Evolutionary conservation across 1,284 basidiomycete genomes (phyloP).

Genomic region (Inonotus obliquus): DNA sequence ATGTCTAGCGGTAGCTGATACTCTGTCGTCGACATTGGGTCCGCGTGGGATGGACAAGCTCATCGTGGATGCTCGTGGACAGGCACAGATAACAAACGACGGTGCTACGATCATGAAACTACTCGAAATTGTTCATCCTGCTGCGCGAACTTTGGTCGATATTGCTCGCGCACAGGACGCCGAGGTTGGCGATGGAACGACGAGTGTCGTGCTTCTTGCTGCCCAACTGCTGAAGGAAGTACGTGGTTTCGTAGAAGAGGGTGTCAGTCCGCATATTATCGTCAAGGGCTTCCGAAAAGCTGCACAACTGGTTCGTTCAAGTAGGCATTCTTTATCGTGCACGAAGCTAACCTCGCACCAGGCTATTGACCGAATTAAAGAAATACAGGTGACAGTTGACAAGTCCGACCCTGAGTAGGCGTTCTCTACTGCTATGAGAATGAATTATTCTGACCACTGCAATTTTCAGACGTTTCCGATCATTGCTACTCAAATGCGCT

Average conservation of each 20-base stretch:
- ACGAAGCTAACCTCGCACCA: conserved; percentile 28
- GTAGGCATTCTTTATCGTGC: not conserved
- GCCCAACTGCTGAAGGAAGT: conserved; percentile 95
- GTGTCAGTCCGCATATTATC: conserved; percentile 95
- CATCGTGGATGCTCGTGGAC: conserved; percentile 86
- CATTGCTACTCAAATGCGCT: conserved; percentile 93
- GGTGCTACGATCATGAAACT: conserved; percentile 97
- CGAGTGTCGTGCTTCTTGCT: conserved; percentile 90
- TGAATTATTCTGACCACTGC: not conserved
- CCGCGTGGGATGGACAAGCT: conserved; percentile 99
- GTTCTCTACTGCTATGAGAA: not conserved
- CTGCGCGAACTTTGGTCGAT: conserved; percentile 93
- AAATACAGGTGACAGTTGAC: conserved; percentile 89
- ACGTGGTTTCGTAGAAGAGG: conserved; percentile 91
- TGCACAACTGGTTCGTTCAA: conserved; percentile 67
- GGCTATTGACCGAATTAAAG: conserved; percentile 85
- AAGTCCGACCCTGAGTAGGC: conserved; percentile 85
- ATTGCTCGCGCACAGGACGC: conserved; percentile 98
- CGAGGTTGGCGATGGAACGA: conserved; percentile 98
- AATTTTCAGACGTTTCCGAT: conserved; percentile 69
- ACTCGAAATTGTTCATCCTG: conserved; percentile 96
- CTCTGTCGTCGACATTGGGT: conserved; percentile 92
- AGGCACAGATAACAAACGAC: conserved; percentile 98
- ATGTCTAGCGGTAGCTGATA: conserved; percentile 87
- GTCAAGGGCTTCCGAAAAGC: conserved; percentile 95